A percentile compares a stretch with the other conserved stretches of the same genome.
Conservation (phyloP, 75 land plant species). For the Picea sitchensis region DNA sequence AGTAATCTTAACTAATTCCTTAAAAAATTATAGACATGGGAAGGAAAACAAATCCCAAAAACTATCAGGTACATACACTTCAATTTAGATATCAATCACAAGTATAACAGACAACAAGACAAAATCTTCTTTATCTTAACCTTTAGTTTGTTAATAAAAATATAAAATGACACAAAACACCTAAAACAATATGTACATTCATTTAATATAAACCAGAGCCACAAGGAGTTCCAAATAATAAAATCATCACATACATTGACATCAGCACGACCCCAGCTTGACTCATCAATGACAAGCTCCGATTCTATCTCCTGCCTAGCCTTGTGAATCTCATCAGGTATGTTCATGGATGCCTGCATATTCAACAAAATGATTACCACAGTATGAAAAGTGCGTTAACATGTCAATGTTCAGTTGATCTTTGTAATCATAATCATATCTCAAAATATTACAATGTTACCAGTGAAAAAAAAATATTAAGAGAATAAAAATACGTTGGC, state of each 20-base stretch:
- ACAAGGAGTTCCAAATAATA: too few relatives aligned
- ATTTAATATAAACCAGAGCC: too few relatives aligned
- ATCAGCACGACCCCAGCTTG: constrained; percentile 50
- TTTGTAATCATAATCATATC: too few relatives aligned
- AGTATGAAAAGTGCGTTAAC: background rate
- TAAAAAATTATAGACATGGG: background rate
- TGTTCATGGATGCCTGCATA: constrained; percentile 24
- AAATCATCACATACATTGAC: constrained; percentile 27
- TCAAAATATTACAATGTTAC: background rate
- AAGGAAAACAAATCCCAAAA: too few relatives aligned
- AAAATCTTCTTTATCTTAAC: too few relatives aligned
- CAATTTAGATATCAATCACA: too few relatives aligned
- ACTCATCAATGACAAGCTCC: constrained; percentile 51
- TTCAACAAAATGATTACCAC: background rate
- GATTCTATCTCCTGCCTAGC: constrained; percentile 60
- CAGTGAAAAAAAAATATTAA: background rate
- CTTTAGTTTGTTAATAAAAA: too few relatives aligned
- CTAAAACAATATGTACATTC: too few relatives aligned
- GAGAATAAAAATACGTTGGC: too few relatives aligned
- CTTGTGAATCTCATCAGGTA: constrained; percentile 53
- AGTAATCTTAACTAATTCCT: background rate
- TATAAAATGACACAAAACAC: too few relatives aligned
- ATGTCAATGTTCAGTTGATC: background rate
- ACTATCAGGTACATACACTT: too few relatives aligned
- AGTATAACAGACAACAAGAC: too few relatives aligned